Base-by-base conservation (phyloP, 345 rosid species). In the Salix purpurea region DNA sequence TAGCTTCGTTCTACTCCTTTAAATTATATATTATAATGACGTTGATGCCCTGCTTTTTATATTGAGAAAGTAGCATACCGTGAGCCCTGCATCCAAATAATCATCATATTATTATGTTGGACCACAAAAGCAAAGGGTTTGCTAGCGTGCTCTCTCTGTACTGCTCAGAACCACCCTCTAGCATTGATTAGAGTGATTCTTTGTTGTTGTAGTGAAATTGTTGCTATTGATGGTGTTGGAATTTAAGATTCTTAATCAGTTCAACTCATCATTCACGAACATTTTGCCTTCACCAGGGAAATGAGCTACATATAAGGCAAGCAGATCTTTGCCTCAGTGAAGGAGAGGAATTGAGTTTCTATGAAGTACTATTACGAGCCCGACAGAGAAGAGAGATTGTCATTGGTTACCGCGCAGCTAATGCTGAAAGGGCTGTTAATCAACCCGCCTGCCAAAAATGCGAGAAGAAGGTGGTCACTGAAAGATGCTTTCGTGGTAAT, bases 301-400 rank as follows among this genome's bases (percentile, higher is more conserved):
- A 88, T 79, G 95, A 89, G 83, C 36, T 91, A 87, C 93, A 91
- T 4, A 89, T 88, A 76, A 72, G 90, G 79, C 87, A 80, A 50
- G 93, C 96, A 2, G 84, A 88, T 77, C 88, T 88, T 23, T 91
- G 87, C 80, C 83, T 91, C 18, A 68, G 73, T 0, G 88, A 89
- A 74, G 87, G 89, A 26, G 93, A 91, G 79, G 91, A 89, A 62
- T 42, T 91, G 81, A 89, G 89, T 75, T 91, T 91, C 87, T 89
- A 83, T 46, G 91, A 89, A 77, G 65, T 91, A 65, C 44, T 91
- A 5, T 73, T 91, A 73, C 86, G 89, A 58, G 92, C 89, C 26
- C 78, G 90, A 19, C 89, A 81, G 71, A 81, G 90, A 82, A 84
- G 89, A 79, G 96, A 91, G 83, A 84, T 91, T 19, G 84, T 87